Evolutionary conservation across 495 filamentous ascomycete species (phyloP), one percentile per base, ranked within the genome.

Genomic region (Schizothecium vesticola): DNA sequence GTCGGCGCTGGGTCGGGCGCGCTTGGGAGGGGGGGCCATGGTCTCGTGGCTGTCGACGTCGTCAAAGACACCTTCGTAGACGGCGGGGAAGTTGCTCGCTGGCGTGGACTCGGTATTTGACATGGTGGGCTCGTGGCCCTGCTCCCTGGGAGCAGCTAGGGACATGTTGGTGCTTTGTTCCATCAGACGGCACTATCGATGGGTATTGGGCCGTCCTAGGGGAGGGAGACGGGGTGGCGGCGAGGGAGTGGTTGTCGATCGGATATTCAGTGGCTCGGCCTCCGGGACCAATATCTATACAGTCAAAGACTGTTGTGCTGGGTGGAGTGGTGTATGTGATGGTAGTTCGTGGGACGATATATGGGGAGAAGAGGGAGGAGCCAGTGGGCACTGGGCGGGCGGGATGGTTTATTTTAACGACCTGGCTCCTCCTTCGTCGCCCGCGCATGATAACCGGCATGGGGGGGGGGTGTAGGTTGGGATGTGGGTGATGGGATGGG

Each of bases 31-130:
- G 8, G 73, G 67, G 12, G 65, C 66, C 67, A 74, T 66, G 21
- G 68, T 70, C 29, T 72, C 73, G 26, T 71, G 70, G 33, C 69
- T 69, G 59, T 76, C 71, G 68, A 74, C 70, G 33, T 74, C 72
- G 72, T 74, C 70, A 57, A 74, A 72, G 33, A 19, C 43, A 51
- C 72, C 68, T 68, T 70, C 66, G 63, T 73, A 74, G 63, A 74
- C 71, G 67, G 75, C 36, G 24, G 70, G 61, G 67, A 69, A 55
- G 33, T 69, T 66, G 64, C 59, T 62, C 67, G 67, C 68, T 21
- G 33, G 61, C 23, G 66, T 23, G 1, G 63, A 26, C 29, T 56
- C 51, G 24, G 57, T 70, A 66, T 10, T 66, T 16, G 57, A 13
- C 57, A 51, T 59, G 13, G 43, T 13, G 56, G 29, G 28, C 25